Evolutionary conservation across 2,329 filamentous ascomycete species (phyloP).

Genomic region (Pseudogymnoascus sp.): DNA sequence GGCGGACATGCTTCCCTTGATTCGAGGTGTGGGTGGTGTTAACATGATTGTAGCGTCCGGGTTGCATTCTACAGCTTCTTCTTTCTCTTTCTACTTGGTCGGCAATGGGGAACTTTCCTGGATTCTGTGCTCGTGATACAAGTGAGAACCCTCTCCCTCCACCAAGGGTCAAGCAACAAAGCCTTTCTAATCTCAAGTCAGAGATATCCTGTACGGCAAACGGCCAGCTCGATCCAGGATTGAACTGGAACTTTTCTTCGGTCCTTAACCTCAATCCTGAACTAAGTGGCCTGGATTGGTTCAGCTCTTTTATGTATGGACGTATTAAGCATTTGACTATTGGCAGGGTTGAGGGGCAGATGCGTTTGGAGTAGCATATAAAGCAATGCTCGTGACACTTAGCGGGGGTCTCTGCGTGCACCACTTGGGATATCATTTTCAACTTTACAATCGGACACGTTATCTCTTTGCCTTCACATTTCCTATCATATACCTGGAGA

Average conservation of each 20-base stretch:
- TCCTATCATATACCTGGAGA: neutral
- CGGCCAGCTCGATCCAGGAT: neutral
- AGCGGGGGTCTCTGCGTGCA: neutral
- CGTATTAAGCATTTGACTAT: neutral
- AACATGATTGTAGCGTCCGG: neutral
- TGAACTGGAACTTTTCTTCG: neutral
- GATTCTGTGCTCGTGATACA: neutral
- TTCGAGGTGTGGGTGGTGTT: neutral
- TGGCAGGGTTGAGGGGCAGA: neutral
- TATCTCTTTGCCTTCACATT: neutral
- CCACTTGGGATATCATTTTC: neutral
- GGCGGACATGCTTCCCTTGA: neutral
- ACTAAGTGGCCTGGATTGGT: neutral
- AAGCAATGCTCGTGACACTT: no score
- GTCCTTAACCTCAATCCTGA: neutral
- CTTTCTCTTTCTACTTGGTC: neutral
- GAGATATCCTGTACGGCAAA: neutral
- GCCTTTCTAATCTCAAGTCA: neutral
- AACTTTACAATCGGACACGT: neutral
- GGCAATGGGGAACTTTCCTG: neutral
- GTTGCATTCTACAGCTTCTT: no score
- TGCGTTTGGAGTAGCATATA: neutral
- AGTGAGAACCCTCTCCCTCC: neutral
- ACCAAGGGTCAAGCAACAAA: neutral
- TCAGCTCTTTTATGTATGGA: neutral